Evolutionary conservation across 2,329 filamentous ascomycete genomes (phyloP).

Genomic region (Fusarium sp.): DNA sequence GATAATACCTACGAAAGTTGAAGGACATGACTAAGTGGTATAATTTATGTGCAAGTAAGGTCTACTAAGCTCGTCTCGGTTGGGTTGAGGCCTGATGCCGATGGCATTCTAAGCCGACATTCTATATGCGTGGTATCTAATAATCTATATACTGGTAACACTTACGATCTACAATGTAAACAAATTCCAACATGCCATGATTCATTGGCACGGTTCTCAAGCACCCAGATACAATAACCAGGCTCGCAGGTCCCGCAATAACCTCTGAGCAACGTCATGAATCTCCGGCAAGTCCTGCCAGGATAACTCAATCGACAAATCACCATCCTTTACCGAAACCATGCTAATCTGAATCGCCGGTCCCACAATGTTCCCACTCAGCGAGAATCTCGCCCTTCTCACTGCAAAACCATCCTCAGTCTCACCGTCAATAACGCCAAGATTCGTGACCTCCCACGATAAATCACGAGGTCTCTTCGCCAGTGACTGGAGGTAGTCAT

Average conservation of each 20-base stretch:
- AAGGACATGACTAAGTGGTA: too few relatives aligned
- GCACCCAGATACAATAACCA: background rate
- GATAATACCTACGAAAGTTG: too few relatives aligned
- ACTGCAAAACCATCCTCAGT: background rate
- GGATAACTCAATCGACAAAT: background rate
- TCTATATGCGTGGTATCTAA: background rate
- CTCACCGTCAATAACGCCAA: background rate
- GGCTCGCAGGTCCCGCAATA: background rate
- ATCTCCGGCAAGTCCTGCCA: constrained; percentile 8
- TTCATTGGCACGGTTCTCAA: background rate
- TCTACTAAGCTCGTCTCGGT: too few relatives aligned
- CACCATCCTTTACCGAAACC: background rate
- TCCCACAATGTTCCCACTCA: background rate
- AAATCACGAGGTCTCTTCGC: background rate
- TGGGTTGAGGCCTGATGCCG: too few relatives aligned
- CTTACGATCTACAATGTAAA: accelerated
- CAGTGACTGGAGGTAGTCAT: background rate
- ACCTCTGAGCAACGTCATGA: background rate
- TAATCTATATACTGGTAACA: too few relatives aligned
- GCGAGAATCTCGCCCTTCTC: background rate
- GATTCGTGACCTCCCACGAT: constrained; percentile 1
- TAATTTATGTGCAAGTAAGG: too few relatives aligned
- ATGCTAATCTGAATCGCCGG: background rate
- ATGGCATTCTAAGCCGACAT: background rate
- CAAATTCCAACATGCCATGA: accelerated